Evolutionary conservation across 805 yeast genomes (phyloP).

Genomic region (Kluyveromyces dobzhanskii): DNA sequence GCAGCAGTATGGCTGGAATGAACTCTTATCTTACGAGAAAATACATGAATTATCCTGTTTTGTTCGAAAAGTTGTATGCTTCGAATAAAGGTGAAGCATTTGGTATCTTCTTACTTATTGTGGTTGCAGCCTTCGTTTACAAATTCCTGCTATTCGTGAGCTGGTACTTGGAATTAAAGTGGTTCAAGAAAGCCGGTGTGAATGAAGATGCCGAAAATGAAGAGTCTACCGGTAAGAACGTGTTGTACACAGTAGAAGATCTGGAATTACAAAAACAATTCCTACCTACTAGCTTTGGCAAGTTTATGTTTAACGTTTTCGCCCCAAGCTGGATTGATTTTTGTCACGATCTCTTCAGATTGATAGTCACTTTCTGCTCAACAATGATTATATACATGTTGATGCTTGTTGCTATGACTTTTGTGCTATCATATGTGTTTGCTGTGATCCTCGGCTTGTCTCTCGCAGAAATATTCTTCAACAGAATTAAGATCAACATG

Average conservation of each 20-base stretch:
- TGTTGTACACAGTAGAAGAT: slow-evolving; percentile 6
- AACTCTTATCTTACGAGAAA: slow-evolving; percentile 46
- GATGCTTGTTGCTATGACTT: slow-evolving; percentile 77
- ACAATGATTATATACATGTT: slow-evolving; percentile 62
- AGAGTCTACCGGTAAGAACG: neutral
- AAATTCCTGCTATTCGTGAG: slow-evolving; percentile 52
- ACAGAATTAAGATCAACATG: slow-evolving; percentile 35
- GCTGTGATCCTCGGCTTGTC: slow-evolving; percentile 66
- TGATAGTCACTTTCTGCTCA: slow-evolving; percentile 47
- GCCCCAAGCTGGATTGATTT: slow-evolving; percentile 23
- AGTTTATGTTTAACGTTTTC: slow-evolving; percentile 19
- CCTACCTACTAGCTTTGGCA: slow-evolving; percentile 26
- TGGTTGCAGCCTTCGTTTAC: slow-evolving; percentile 49
- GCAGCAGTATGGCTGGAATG: slow-evolving; percentile 34
- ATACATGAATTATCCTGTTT: slow-evolving; percentile 50
- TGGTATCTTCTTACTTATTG: slow-evolving; percentile 59
- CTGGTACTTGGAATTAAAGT: slow-evolving; percentile 56
- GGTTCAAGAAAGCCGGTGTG: slow-evolving; percentile 40
- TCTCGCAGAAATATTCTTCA: slow-evolving; percentile 61
- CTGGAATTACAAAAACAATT: slow-evolving; percentile 10
- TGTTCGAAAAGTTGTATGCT: slow-evolving; percentile 50
- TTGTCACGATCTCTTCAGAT: slow-evolving; percentile 43
- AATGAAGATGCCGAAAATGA: slow-evolving; percentile 5
- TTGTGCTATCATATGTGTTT: slow-evolving; percentile 57
- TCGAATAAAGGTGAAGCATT: slow-evolving; percentile 52